Evolutionary conservation across 2,329 filamentous ascomycete species (phyloP).

Genomic region (Pestalotiopsis sp.): DNA sequence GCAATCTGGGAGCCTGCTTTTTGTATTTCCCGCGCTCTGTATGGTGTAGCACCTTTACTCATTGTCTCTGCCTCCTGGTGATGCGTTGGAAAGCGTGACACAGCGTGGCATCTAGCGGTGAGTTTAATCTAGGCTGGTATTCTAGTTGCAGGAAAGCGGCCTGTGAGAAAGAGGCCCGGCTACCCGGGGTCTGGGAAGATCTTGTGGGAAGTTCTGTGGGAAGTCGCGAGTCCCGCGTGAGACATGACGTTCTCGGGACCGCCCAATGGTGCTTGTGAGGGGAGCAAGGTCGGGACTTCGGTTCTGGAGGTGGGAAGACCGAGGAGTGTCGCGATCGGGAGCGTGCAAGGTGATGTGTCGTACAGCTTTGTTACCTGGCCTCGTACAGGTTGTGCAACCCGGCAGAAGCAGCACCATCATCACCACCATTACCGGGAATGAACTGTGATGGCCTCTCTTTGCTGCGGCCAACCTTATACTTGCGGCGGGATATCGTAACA

Average conservation of each 20-base stretch:
- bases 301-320: not conserved
- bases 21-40: not conserved
- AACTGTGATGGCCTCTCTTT: not conserved
- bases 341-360: not conserved
- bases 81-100: slow-evolving; percentile 4
- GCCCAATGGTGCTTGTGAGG: not conserved
- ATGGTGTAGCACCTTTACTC: not conserved
- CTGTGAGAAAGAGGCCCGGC: not conserved
- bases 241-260: not conserved
- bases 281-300: not conserved
- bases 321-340: not conserved
- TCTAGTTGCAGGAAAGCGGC: slow-evolving; percentile 5
- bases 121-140: slow-evolving; percentile 1
- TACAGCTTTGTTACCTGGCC: not conserved
- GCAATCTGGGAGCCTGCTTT: not conserved
- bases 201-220: not conserved
- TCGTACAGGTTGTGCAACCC: not conserved
- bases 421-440: not conserved
- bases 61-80: not conserved
- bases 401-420: not conserved
- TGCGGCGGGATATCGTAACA: not conserved
- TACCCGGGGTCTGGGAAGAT: not conserved
- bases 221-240: not conserved
- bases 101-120: slow-evolving; percentile 1
- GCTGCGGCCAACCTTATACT: not conserved